Base-by-base conservation (phyloP, 768 basidiomycete genomes). In the Phallus indusiatus region DNA sequence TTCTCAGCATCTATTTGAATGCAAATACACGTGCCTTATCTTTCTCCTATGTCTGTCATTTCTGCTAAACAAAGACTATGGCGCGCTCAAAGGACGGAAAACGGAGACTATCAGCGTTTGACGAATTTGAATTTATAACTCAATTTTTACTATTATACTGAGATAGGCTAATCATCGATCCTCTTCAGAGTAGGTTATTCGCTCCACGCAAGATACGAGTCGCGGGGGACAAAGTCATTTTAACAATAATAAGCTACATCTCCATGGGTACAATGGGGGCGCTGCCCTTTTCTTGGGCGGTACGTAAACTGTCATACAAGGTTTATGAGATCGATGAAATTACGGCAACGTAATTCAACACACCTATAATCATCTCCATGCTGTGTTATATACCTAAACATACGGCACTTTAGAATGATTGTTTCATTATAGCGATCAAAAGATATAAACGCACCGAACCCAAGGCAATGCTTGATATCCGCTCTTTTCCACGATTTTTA, bases 401-500 rank as follows among this genome's bases (percentile, higher is more conserved):
- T n/a, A n/a, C n/a, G n/a, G 16, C 1, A 62, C 21, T 12, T 34
- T 16, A 52, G 28, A 33, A 24, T 46, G 36, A 17, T 18, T 37
- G 1, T 21, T 5, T 16, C 22, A 28, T 36, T 37, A 55, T 28
- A n/a, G 17, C 20, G 8, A 12, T 50, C 16, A 55, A 51, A 51
- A 18, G 50, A 34, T 47, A 55, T 55, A 18, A 20, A 55, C 64
- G 11, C 21, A 66, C 64, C 94, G 77, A 60, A 98, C 94, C 94
- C 94, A 96, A 1, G 94, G 94, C 48, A 95, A 72, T 4, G 93
- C 91, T 71, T 95, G 92, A 71, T 99, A 98, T 18, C 94, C 96
- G 62, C 90, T 92, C 79, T 98, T 98, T 74, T 99, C 96, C 0
- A 98, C 94, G 55, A 99, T 93, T 73, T 98, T 98, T 63, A 99